These are phyloP conservation scores for Aspergillus melleus DNA, from an alignment of 2,329 filamentous ascomycete genomes.

Conservation along the genomic window DNA sequence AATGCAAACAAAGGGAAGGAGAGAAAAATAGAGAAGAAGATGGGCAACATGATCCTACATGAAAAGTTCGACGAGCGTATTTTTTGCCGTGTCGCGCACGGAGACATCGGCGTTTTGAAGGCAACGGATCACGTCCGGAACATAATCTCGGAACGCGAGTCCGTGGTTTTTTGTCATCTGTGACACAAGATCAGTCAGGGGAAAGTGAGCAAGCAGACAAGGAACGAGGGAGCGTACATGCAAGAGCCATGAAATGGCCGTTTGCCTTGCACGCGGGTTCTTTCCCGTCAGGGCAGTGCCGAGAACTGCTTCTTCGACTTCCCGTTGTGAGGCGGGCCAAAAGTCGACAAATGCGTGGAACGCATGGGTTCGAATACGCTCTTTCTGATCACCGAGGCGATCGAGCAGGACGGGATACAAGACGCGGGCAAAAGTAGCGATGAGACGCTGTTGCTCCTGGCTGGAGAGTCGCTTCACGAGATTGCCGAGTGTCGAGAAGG, in stretches of 20 bases:
- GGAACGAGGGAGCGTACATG: conserved; percentile 54
- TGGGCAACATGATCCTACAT: conserved; percentile 50
- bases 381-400: conserved; percentile 82
- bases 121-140: conserved; percentile 77
- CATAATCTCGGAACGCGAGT: conserved; percentile 79
- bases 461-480: conserved; percentile 81
- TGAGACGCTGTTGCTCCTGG: conserved; percentile 74
- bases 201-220: background rate
- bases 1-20: background rate
- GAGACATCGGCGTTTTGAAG: conserved; percentile 87
- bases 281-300: conserved; percentile 76
- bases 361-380: conserved; percentile 76
- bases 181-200: conserved; percentile 9
- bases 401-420: conserved; percentile 77
- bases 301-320: conserved; percentile 78
- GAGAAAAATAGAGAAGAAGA: background rate
- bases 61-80: conserved; percentile 83
- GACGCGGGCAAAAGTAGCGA: conserved; percentile 66
- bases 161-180: conserved; percentile 80
- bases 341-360: conserved; percentile 75
- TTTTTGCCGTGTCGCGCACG: conserved; percentile 82
- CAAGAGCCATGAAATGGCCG: conserved; percentile 80
- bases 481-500: conserved; percentile 85
- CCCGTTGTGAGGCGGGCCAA: conserved; percentile 66
- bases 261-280: conserved; percentile 81